Conservation (phyloP, 495 filamentous ascomycete genomes). For the Xylaria nigripes region DNA sequence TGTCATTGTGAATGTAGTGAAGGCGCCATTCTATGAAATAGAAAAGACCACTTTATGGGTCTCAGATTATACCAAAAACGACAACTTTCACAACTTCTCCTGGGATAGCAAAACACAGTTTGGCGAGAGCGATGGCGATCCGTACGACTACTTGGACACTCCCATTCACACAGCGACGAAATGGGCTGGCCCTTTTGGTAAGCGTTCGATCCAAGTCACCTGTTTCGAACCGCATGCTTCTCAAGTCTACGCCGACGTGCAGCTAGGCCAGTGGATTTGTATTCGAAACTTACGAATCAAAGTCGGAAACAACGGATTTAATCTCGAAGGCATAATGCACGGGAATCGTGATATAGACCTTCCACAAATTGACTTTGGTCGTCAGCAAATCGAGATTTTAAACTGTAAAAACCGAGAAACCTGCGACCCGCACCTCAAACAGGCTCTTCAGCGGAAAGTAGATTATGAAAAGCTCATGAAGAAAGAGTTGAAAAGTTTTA, state of each 20-base stretch:
- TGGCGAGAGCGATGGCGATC: constrained; percentile 26
- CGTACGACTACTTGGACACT: constrained; percentile 24
- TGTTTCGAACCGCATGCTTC: constrained; percentile 61
- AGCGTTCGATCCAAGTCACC: constrained; percentile 62
- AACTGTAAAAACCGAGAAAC: constrained; percentile 23
- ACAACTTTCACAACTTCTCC: constrained; percentile 49
- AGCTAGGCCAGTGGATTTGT: constrained; percentile 50
- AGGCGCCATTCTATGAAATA: constrained; percentile 43
- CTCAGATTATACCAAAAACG: constrained; percentile 78
- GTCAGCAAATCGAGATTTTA: constrained; percentile 48
- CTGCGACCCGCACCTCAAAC: constrained; percentile 49
- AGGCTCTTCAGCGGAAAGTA: constrained; percentile 53
- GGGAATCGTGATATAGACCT: constrained; percentile 46
- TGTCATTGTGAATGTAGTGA: constrained; percentile 68
- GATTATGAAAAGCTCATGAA: constrained; percentile 52
- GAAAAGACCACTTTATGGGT: constrained; percentile 59
- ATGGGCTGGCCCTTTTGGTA: constrained; percentile 78
- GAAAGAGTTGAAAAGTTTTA: constrained; percentile 34
- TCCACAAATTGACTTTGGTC: constrained; percentile 46
- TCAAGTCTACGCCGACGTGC: constrained; percentile 47
- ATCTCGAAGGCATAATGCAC: constrained; percentile 66
- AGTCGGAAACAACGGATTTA: constrained; percentile 36
- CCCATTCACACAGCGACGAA: constrained; percentile 11
- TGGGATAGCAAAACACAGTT: constrained; percentile 33
- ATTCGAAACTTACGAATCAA: constrained; percentile 71